Percentiles rank a stretch among this genome's conserved stretches.
Conservation (phyloP, 805 yeast genomes). For the Lipomyces yamanashiensis region DNA sequence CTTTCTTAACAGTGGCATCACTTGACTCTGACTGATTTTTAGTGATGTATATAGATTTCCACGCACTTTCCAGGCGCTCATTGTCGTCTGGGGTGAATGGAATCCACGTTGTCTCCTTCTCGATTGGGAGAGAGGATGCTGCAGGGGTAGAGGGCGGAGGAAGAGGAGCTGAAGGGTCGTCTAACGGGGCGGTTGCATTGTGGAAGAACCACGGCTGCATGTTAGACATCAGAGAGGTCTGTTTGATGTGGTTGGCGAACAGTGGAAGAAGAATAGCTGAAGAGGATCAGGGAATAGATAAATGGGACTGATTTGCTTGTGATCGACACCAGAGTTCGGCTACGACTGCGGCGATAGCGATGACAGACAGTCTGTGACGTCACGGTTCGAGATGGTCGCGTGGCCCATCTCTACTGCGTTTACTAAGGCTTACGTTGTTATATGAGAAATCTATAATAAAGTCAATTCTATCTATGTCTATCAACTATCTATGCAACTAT, state of each 20-base stretch:
- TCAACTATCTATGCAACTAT: not conserved
- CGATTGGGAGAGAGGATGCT: slow-evolving; percentile 32
- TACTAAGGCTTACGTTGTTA: too few relatives aligned
- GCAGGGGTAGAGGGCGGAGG: slow-evolving; percentile 36
- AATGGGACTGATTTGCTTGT: not conserved
- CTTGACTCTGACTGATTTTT: slow-evolving; percentile 9
- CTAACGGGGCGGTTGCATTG: slow-evolving; percentile 38
- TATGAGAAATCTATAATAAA: not conserved
- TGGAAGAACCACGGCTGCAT: slow-evolving; percentile 40
- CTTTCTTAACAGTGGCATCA: slow-evolving; percentile 15
- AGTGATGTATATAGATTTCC: slow-evolving; percentile 27
- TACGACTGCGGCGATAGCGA: not conserved
- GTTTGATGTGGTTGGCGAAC: not conserved
- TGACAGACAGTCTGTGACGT: not conserved
- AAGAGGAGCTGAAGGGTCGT: slow-evolving; percentile 39
- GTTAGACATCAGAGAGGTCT: not conserved
- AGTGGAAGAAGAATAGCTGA: not conserved
- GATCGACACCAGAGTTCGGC: not conserved
- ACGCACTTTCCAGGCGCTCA: slow-evolving; percentile 38
- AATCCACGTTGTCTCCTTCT: slow-evolving; percentile 43
- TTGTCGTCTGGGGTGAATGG: slow-evolving; percentile 49
- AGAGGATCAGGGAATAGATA: not conserved
- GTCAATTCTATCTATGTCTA: not conserved
- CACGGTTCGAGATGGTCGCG: not conserved
- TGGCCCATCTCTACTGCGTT: too few relatives aligned